Base-by-base conservation (phyloP, 2,329 filamentous ascomycete genomes). In the Alternaria dauci region DNA sequence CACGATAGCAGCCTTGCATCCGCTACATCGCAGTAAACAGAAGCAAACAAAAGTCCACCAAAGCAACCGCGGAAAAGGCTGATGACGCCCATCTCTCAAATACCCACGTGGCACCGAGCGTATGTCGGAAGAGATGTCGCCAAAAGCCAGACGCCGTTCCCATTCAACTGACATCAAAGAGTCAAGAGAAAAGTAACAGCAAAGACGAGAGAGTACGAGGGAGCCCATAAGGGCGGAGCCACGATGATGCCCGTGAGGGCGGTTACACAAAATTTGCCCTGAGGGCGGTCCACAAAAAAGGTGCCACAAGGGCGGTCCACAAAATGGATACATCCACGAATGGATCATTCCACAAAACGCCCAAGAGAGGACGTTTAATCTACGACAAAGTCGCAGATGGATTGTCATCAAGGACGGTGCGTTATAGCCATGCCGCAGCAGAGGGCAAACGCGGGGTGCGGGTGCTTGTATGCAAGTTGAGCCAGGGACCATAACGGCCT, bases 401-500 rank as follows among this genome's bases (percentile, higher is more conserved):
- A 23, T 23, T 30, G 9, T 30, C 9, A 30, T 30, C 28, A 12
- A 23, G 20, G 20, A 23, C 20, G 20, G 20, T 23, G 20, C 20
- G 20, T 23, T 23, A 23, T 23, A 16, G 18, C 20, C 46, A 50
- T 50, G 42, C 46, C 20, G 3, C 12, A 23, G 34, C 32, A 36
- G 46, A 34, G 23, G 46, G 14, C 18, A 5, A 6, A 38, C 39
- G 12, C 38, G 38, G 39, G 20, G 39, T 16, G 23, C 34, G 65
- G 60, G 56, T 64, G 59, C 63, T 71, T 64, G 62, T 62, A 65
- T 68, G 66, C 63, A 63, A 47, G 47, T 36, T 69, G 52, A 60
- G 68, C 71, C 71, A 74, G 28, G 72, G 71, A 61, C 69, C 71
- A 39, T 67, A 62, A 47, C 61, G 68, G 67, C 59, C 71, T 75